Evolutionary conservation across 2,329 filamentous ascomycete genomes (phyloP).

Genomic region (Apiospora kogelbergensis): DNA sequence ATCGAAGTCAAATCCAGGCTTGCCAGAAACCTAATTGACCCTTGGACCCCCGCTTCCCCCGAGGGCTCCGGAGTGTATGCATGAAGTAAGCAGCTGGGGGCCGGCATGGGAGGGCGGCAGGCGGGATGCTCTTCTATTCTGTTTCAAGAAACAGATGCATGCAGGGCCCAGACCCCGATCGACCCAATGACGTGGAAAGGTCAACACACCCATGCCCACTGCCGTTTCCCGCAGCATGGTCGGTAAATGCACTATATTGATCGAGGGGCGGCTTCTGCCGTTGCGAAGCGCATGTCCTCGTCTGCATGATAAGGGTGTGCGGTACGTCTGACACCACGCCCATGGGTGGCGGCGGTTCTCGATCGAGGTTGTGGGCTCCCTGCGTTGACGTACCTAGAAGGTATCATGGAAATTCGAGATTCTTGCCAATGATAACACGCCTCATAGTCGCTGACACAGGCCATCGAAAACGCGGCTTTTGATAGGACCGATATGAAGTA

Average conservation of each 20-base stretch:
- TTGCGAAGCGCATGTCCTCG: neutral
- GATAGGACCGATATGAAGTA: neutral
- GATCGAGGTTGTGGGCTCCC: neutral
- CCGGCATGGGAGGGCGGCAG: neutral
- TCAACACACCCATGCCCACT: neutral
- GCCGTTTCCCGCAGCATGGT: neutral
- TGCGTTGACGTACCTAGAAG: neutral
- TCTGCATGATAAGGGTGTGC: neutral
- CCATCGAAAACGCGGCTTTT: neutral
- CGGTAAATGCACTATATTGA: neutral
- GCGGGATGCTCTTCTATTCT: neutral
- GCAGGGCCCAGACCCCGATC: neutral
- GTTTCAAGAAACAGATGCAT: neutral
- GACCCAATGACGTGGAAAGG: neutral
- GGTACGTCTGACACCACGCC: neutral
- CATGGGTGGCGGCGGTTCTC: neutral
- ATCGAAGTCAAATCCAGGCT: neutral
- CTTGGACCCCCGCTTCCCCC: neutral
- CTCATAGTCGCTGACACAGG: neutral
- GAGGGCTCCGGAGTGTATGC: neutral
- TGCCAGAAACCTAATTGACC: neutral
- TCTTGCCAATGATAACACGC: neutral
- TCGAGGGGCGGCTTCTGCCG: slow-evolving; percentile 2
- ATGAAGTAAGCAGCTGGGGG: neutral
- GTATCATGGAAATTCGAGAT: neutral